Base-by-base conservation (phyloP, 805 yeast genomes). In the Martiniozyma abietophila region DNA sequence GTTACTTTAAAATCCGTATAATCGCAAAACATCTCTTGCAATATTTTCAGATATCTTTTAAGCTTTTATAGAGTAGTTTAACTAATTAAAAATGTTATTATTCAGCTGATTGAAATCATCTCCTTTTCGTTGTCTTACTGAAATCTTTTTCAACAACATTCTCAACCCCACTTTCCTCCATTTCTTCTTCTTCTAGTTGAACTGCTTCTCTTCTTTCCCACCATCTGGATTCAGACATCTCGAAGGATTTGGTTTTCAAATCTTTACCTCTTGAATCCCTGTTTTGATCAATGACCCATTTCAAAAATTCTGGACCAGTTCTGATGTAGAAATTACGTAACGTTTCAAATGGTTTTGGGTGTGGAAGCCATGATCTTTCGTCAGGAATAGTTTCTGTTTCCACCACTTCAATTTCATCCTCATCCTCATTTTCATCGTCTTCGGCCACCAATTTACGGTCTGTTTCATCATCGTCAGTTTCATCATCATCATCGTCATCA, bases 161-260 rank as follows among this genome's bases (percentile, higher is more conserved):
- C 12, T 82, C 94, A 41, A 85, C 88, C 39, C 95, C 96, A 31
- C 94, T 94, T 47, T 86, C 95, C 58, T 89, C 96, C 47, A 83
- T 60, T 51, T 76, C 74, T 47, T 89, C 97, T 60, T 89, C 98
- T 32, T 83, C 81, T 26, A 75, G 69, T 54, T 94, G 77, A 17
- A 89, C 78, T 49, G 78, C 89, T 48, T 89, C 97, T 61, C 96
- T 76, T 63, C 97, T 80, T 55, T 89, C 97, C 97, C 97, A 89
- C 92, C 95, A 89, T 62, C 98, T 74, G 45, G 80, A 89, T 58
- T 88, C 95, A 55, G 92, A 80, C 41, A 89, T 60, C 42, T 86
- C 96, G 53, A 89, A 89, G 0, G 96, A 80, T 28, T 83, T 80
- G 36, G 80, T 78, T 61, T 89, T 88, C 56, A 89, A 69, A 50